phyloP scores from a whole-genome alignment of 352 stramenopile species.

The Globisporangium megalacanthum region DNA sequence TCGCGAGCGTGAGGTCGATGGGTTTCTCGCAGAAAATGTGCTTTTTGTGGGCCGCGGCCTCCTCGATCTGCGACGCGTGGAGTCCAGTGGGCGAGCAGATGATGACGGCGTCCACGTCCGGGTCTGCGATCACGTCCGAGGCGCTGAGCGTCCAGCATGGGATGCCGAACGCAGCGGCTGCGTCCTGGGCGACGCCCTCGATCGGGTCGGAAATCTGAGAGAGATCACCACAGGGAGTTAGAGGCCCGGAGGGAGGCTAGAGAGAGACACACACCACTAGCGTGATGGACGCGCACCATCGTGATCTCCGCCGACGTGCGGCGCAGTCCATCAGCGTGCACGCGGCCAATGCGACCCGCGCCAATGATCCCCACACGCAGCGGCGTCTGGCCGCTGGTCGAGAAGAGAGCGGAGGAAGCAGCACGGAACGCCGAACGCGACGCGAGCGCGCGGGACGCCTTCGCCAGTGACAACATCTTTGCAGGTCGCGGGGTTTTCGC shows the following conservation, averaged over 20 bases:
- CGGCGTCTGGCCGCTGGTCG: background rate
- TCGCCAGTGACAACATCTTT: background rate
- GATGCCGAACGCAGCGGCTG: constrained; percentile 41
- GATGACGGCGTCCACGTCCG: constrained; percentile 93
- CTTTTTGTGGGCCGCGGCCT: constrained; percentile 54
- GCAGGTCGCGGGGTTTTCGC: no score
- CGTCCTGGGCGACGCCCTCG: constrained; percentile 22
- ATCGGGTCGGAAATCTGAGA: constrained; percentile 27
- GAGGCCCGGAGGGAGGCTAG: background rate
- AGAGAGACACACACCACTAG: background rate
- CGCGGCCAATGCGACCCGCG: constrained; percentile 56
- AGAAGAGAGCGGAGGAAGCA: no score
- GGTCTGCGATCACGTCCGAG: constrained; percentile 91
- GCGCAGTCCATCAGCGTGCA: constrained; percentile 47
- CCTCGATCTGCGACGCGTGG: constrained; percentile 95
- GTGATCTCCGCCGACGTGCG: constrained; percentile 14
- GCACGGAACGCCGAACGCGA: no score
- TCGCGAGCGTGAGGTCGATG: constrained; percentile 2
- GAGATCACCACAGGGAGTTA: background rate
- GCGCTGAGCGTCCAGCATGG: constrained; percentile 61
- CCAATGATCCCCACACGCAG: constrained; percentile 67
- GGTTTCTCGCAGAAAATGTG: constrained; percentile 10
- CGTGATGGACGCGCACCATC: constrained; percentile 4
- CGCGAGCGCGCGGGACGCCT: background rate
- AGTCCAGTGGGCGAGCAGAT: constrained; percentile 94